Percentiles rank a stretch among this genome's conserved stretches.
Conservation (phyloP, 306 rosid genomes). For the Prunus fruticosa region DNA sequence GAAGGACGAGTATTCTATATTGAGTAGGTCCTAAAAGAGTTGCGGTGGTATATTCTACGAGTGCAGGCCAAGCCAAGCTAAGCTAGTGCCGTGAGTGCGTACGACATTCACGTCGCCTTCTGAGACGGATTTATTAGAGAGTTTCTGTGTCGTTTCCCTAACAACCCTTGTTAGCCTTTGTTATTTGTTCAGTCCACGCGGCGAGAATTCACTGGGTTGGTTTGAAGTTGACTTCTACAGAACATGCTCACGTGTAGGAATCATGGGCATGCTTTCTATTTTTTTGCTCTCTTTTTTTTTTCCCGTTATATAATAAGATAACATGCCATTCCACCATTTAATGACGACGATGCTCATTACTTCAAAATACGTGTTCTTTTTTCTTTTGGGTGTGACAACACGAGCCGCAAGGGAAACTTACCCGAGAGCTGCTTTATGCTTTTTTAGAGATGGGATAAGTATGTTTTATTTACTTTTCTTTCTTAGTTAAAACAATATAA, state of each 20-base stretch:
- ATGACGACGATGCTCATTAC: neutral
- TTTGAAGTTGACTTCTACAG: constrained; percentile 6
- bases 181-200: constrained; percentile 14
- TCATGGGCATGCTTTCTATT: neutral
- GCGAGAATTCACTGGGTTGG: neutral
- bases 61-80: no score
- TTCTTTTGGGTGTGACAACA: neutral
- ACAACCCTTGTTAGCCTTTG: neutral
- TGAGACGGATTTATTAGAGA: constrained; percentile 1
- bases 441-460: neutral
- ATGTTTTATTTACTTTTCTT: neutral
- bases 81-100: neutral
- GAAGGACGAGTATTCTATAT: neutral
- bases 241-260: constrained; percentile 20
- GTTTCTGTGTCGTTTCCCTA: constrained; percentile 20
- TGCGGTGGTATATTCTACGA: no score
- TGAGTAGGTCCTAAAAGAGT: neutral
- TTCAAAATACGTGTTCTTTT: neutral
- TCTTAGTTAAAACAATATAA: no score
- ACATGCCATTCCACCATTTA: neutral
- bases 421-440: neutral
- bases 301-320: neutral
- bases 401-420: neutral
- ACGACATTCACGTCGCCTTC: constrained; percentile 10
- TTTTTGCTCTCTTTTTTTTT: neutral